Evolutionary conservation across 2,329 filamentous ascomycete genomes (phyloP), one percentile per base, ranked within the genome.

Genomic region (Cladophialophora immunda): DNA sequence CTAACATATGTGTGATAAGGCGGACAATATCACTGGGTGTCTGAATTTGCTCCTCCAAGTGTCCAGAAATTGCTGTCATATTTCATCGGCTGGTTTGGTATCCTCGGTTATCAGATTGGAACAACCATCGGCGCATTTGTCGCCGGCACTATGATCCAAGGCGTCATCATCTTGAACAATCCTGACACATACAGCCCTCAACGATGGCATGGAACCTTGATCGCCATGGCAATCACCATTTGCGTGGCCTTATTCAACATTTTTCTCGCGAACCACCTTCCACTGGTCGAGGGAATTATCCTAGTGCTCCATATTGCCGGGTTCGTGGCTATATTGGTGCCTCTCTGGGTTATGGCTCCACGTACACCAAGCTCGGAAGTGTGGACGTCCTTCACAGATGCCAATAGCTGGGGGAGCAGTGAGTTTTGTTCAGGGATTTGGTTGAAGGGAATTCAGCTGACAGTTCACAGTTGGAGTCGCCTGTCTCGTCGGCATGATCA

Each of bases 21-120:
- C 22, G 79, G 86, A 1, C 85, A 88, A 70, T 87, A 87, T 68
- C 84, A 86, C 69, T 87, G 84, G 85, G 84, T 86, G 1, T 86
- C 81, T 1, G 84, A 86, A 62, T 86, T 86, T 67, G 81, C 84
- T 0, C 82, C 85, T 25, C 74, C 68, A 11, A 72, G 71, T 7
- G 75, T 68, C 25, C 80, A 82, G 62, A 81, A 79, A 32, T 76
- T 78, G 25, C 73, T 84, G 1, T 83, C 81, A 53, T 84, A 82
- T 70, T 77, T 80, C 45, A 79, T 80, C n/a, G 74, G 73, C 32
- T 75, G 74, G 74, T 54, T 75, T 30, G 68, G 68, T 29, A 70
- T 72, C 60, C 59, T 74, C 45, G 71, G 75, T 38, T 73, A 74
- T 73, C 81, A 83, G 66, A 81, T 53, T 13, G 56, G 47, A 25